Conservation (phyloP, 2,329 filamentous ascomycete genomes). For the Xylariaceae sp. region DNA sequence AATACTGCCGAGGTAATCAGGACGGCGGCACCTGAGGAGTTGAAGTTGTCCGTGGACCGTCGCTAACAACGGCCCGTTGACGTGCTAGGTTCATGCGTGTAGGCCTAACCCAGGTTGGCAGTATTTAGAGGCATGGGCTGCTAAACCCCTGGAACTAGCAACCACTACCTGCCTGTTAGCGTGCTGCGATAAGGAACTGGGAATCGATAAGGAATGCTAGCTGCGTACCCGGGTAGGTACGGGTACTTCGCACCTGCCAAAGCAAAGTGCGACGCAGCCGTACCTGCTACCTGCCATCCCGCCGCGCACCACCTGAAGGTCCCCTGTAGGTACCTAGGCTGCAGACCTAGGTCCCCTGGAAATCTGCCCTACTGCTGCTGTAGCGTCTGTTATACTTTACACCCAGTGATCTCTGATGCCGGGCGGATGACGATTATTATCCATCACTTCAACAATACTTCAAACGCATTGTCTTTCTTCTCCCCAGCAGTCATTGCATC, state of each 20-base stretch:
- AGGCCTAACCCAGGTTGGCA: neutral
- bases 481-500: neutral
- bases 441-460: neutral
- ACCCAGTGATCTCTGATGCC: neutral
- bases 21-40: neutral
- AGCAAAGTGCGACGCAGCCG: neutral
- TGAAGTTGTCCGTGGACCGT: neutral
- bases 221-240: neutral
- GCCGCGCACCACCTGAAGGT: neutral
- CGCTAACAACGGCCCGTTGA: too few species aligned
- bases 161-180: conserved; percentile 19
- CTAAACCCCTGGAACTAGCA: conserved; percentile 7
- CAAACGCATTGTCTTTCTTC: neutral
- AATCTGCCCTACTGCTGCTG: neutral
- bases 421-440: neutral
- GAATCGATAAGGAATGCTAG: conserved; percentile 23
- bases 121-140: neutral
- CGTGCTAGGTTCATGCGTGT: neutral
- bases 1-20: too few species aligned
- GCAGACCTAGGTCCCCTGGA: too few species aligned
- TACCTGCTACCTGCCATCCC: neutral
- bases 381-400: neutral
- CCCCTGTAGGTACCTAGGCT: neutral
- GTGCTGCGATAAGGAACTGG: conserved; percentile 25
- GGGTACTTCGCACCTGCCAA: neutral